Percentiles rank a stretch among this genome's conserved stretches.
Evolutionary conservation across 768 basidiomycete genomes (phyloP).

Genomic region (Clitopilus passeckerianus): DNA sequence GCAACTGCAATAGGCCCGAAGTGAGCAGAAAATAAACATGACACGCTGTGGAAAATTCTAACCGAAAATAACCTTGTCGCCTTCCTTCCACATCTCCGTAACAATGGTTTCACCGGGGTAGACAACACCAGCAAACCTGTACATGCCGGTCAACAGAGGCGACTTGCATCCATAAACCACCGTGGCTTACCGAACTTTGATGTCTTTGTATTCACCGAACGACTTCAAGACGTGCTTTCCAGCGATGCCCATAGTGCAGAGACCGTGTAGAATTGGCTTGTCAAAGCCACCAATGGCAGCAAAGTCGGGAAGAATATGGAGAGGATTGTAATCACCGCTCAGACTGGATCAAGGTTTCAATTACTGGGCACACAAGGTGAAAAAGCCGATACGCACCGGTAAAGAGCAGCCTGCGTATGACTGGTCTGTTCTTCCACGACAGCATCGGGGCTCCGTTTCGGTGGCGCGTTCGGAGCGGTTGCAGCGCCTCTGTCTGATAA

Average conservation of each 20-base stretch:
- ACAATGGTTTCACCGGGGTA: constrained; percentile 94
- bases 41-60: constrained; percentile 24
- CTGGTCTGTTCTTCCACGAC: constrained; percentile 86
- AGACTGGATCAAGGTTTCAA: constrained; percentile 37
- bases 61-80: constrained; percentile 88
- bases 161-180: background rate
- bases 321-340: constrained; percentile 88
- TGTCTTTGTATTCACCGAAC: constrained; percentile 83
- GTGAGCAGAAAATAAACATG: background rate
- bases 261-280: constrained; percentile 82
- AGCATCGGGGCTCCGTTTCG: constrained; percentile 80
- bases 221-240: constrained; percentile 89
- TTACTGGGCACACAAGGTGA: background rate
- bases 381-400: constrained; percentile 51
- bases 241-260: constrained; percentile 90
- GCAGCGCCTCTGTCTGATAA: constrained; percentile 82
- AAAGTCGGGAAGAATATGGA: constrained; percentile 92
- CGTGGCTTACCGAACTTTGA: constrained; percentile 80
- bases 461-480: constrained; percentile 74
- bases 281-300: constrained; percentile 95
- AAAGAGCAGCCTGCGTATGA: constrained; percentile 81
- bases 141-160: background rate
- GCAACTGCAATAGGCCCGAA: constrained; percentile 41
- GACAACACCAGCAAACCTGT: constrained; percentile 86
- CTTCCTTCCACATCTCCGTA: constrained; percentile 99